A percentile compares a stretch with the other conserved stretches of the same genome.
These are phyloP conservation scores for Ophiosphaerella herpotricha DNA, from an alignment of 2,329 filamentous ascomycete species.

Conservation along the genomic window DNA sequence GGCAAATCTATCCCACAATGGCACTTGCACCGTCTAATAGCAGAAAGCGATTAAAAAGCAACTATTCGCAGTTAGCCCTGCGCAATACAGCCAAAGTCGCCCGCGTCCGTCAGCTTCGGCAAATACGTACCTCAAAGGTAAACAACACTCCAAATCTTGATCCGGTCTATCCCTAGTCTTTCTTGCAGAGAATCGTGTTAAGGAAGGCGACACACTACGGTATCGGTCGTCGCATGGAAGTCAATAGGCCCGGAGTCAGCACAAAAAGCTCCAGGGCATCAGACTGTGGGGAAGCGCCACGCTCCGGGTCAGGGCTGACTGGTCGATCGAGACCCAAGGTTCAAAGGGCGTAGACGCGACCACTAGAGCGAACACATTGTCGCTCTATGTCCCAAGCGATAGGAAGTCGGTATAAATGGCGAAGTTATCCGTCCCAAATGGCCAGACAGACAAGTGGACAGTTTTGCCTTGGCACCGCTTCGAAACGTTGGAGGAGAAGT, in stretches of 20 bases:
- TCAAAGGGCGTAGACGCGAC: conserved; percentile 32
- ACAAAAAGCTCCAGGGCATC: conserved; percentile 34
- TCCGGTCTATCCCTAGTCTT: conserved; percentile 51
- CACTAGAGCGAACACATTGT: conserved; percentile 45
- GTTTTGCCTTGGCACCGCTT: conserved; percentile 38
- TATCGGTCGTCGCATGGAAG: conserved; percentile 43
- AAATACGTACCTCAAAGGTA: conserved; percentile 41
- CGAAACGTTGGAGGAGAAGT: conserved; percentile 36
- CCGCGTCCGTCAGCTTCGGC: conserved; percentile 10
- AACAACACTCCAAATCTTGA: conserved; percentile 48
- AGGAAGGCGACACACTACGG: conserved; percentile 41
- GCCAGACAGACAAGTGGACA: conserved; percentile 30
- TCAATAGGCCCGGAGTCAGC: conserved; percentile 35
- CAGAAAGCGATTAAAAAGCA: conserved; percentile 31
- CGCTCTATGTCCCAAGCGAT: conserved; percentile 40
- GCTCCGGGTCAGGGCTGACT: conserved; percentile 38
- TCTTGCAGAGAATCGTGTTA: conserved; percentile 41
- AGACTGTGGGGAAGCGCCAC: conserved; percentile 47
- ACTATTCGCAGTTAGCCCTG: conserved; percentile 33
- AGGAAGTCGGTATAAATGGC: conserved; percentile 24
- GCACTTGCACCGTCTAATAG: conserved; percentile 27
- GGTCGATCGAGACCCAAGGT: conserved; percentile 35
- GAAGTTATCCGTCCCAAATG: conserved; percentile 19
- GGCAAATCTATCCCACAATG: conserved; percentile 33
- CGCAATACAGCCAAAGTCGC: conserved; percentile 4